A percentile compares a stretch with the other conserved stretches of the same genome.
Conservation (phyloP, 2,329 filamentous ascomycete species). For the Talaromyces sp. region DNA sequence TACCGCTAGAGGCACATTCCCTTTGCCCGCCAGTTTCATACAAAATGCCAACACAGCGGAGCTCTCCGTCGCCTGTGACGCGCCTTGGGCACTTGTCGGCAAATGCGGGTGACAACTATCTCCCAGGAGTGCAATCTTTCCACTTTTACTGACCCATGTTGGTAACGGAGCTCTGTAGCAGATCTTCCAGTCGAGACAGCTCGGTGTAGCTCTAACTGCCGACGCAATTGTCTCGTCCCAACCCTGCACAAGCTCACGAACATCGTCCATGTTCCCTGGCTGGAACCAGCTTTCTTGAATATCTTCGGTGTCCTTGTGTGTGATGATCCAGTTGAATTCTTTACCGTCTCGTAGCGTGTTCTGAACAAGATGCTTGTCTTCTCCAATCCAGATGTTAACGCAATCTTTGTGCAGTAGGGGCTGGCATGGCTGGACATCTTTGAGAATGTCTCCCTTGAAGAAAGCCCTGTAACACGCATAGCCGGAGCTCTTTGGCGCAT, state of each 20-base stretch:
- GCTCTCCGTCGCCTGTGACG: slow-evolving; percentile 64
- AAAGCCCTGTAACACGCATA: slow-evolving; percentile 10
- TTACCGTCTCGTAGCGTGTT: slow-evolving; percentile 47
- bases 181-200: slow-evolving; percentile 13
- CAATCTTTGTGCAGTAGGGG: slow-evolving; percentile 49
- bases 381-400: slow-evolving; percentile 42
- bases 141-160: slow-evolving; percentile 10
- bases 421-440: slow-evolving; percentile 5
- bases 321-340: slow-evolving; percentile 52
- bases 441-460: slow-evolving; percentile 11
- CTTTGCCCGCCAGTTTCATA: slow-evolving; percentile 10
- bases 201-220: slow-evolving; percentile 18
- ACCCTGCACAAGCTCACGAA: slow-evolving; percentile 7
- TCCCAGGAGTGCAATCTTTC: slow-evolving; percentile 10
- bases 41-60: slow-evolving; percentile 36
- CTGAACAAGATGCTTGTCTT: slow-evolving; percentile 42
- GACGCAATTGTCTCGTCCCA: slow-evolving; percentile 17
- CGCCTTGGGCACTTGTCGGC: slow-evolving; percentile 61
- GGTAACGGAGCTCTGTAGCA: slow-evolving; percentile 8
- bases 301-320: slow-evolving; percentile 39
- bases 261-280: slow-evolving; percentile 10
- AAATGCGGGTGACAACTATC: slow-evolving; percentile 64
- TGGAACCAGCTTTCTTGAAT: slow-evolving; percentile 11
- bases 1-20: slow-evolving; percentile 10
- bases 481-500: slow-evolving; percentile 6